phyloP scores from a whole-genome alignment of 164 flowering plant genomes.

The Annona cherimola region DNA sequence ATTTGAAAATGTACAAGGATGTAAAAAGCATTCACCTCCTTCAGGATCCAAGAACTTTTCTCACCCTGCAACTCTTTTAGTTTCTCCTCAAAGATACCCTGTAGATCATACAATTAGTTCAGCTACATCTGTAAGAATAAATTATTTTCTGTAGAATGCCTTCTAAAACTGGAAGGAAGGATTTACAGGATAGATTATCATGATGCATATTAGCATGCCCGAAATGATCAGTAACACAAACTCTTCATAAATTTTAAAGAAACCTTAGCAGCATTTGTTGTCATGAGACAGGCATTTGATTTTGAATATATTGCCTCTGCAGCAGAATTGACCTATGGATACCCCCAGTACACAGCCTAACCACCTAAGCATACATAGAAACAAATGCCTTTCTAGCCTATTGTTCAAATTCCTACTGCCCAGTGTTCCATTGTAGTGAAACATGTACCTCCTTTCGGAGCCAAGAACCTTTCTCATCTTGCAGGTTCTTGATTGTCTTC shows the following conservation, averaged over 20 bases:
- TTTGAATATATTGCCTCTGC: background rate
- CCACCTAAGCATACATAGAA: background rate
- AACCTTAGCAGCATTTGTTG: background rate
- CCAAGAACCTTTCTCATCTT: slow-evolving; percentile 28
- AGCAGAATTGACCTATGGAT: background rate
- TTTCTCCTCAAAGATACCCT: slow-evolving; percentile 35
- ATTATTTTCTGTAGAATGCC: background rate
- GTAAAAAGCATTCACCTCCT: slow-evolving; percentile 28
- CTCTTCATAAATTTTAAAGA: background rate
- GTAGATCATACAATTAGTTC: slow-evolving; percentile 12
- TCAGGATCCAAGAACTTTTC: slow-evolving; percentile 26
- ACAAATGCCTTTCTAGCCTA: background rate
- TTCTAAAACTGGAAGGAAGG: background rate
- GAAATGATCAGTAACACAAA: too few relatives aligned
- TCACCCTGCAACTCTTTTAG: slow-evolving; percentile 31
- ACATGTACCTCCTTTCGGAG: slow-evolving; percentile 30
- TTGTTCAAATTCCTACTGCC: background rate
- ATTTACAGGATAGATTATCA: too few relatives aligned
- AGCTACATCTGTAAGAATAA: background rate
- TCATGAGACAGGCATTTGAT: background rate
- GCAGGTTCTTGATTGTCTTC: slow-evolving; percentile 3
- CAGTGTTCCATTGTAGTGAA: background rate
- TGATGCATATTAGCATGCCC: too few relatives aligned
- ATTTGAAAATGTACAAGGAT: background rate
- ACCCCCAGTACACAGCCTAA: slow-evolving; percentile 2